Conservation (phyloP, 2,329 filamentous ascomycete species). For the Penicillium sp. region DNA sequence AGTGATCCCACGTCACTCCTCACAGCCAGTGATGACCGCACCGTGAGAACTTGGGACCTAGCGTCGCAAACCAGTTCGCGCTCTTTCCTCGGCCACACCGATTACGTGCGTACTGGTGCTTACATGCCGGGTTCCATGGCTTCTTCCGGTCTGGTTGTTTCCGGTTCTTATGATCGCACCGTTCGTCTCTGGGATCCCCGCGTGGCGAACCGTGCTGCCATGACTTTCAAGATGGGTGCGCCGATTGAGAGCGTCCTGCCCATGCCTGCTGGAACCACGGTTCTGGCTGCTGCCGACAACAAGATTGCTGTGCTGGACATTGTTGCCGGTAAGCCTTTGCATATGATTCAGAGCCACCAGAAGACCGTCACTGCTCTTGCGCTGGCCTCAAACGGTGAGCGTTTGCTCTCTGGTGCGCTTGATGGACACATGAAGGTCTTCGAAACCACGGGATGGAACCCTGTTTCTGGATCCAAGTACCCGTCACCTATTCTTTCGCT, state of each 20-base stretch:
- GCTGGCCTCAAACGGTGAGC: constrained; percentile 75
- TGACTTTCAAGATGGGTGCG: constrained; percentile 93
- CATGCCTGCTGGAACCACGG: constrained; percentile 80
- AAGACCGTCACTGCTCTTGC: constrained; percentile 93
- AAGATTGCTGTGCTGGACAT: constrained; percentile 90
- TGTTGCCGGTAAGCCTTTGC: constrained; percentile 83
- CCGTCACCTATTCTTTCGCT: constrained; percentile 86
- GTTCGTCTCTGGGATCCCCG: constrained; percentile 93
- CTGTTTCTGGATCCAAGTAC: constrained; percentile 94
- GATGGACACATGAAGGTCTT: constrained; percentile 98
- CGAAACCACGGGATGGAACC: constrained; percentile 91
- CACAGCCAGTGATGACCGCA: constrained; percentile 89
- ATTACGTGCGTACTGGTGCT: constrained; percentile 85
- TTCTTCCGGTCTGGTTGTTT: constrained; percentile 72
- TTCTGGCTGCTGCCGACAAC: constrained; percentile 82
- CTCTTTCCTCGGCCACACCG: constrained; percentile 81
- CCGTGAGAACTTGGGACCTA: constrained; percentile 91
- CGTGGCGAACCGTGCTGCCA: constrained; percentile 68
- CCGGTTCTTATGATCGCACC: constrained; percentile 92
- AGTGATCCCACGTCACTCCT: constrained; percentile 82
- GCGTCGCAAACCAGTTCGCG: constrained; percentile 74
- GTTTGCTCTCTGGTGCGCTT: constrained; percentile 83
- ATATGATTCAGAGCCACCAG: constrained; percentile 89
- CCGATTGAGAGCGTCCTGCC: constrained; percentile 87
- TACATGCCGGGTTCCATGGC: constrained; percentile 74